Evolutionary conservation across 192 early-diverging fungal species (phyloP).

Genomic region (Funneliformis geosporum): DNA sequence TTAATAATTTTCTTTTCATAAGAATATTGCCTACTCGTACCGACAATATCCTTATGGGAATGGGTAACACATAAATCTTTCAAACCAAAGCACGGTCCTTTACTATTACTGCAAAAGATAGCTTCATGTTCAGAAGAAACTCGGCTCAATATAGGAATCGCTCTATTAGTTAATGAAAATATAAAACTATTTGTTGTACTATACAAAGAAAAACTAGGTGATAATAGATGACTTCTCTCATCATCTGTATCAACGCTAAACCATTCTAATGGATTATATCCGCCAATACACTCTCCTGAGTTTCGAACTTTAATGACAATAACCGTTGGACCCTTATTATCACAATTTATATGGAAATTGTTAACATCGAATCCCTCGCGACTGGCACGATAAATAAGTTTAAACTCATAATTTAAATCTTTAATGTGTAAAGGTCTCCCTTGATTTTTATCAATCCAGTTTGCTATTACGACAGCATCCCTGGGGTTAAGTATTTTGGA

Average conservation of each 20-base stretch:
- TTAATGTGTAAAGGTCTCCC: not conserved
- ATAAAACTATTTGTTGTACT: slow-evolving; percentile 16
- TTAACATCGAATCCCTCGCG: not conserved
- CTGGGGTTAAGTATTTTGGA: not conserved
- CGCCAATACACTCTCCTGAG: not conserved
- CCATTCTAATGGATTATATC: slow-evolving; percentile 4
- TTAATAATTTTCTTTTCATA: not conserved
- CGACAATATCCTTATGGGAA: too few relatives aligned
- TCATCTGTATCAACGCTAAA: not conserved
- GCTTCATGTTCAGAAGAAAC: not conserved
- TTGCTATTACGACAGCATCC: not conserved
- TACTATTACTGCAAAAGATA: not conserved
- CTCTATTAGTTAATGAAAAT: slow-evolving; percentile 11
- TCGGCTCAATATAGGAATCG: not conserved
- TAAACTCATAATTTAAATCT: not conserved
- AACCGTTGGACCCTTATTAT: not conserved
- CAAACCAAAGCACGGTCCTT: slow-evolving; percentile 16
- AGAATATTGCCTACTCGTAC: not conserved
- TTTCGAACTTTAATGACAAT: not conserved
- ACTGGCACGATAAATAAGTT: not conserved
- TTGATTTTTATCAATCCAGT: slow-evolving; percentile 10
- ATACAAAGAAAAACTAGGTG: not conserved
- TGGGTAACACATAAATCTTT: not conserved
- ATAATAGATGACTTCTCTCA: not conserved
- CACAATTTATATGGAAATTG: not conserved